Conservation (phyloP, 768 basidiomycete genomes). For the Lanmaoa rubissima region DNA sequence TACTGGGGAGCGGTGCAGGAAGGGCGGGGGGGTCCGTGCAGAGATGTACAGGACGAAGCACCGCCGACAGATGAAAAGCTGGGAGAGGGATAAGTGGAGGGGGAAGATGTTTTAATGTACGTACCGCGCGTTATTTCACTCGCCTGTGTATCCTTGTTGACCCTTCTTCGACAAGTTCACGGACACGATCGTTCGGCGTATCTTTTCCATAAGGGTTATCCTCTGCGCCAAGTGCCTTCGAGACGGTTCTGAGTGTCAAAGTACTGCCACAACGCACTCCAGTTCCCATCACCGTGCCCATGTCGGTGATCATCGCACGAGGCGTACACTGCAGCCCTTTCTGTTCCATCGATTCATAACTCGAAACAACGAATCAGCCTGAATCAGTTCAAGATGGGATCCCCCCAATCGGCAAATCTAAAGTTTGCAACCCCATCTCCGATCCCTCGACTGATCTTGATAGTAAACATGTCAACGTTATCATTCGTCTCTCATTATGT, state of each 20-base stretch:
- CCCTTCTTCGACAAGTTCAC: slow-evolving; percentile 17
- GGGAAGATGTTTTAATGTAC: slow-evolving; percentile 21
- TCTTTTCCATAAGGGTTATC: slow-evolving; percentile 28
- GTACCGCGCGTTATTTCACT: slow-evolving; percentile 15
- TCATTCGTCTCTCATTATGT: slow-evolving; percentile 28
- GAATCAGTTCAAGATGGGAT: slow-evolving; percentile 17
- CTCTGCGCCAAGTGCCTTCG: slow-evolving; percentile 27
- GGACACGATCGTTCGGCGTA: slow-evolving; percentile 28
- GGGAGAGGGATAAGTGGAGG: slow-evolving; percentile 7
- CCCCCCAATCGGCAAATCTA: slow-evolving; percentile 31
- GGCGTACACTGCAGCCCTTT: slow-evolving; percentile 1
- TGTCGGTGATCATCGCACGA: slow-evolving; percentile 30
- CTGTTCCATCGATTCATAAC: background rate
- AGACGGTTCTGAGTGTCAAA: slow-evolving; percentile 7
- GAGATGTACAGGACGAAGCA: slow-evolving; percentile 11
- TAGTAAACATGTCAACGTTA: slow-evolving; percentile 29
- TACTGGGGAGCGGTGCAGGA: slow-evolving; percentile 4
- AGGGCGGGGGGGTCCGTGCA: background rate
- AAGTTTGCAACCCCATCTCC: slow-evolving; percentile 32
- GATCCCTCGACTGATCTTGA: slow-evolving; percentile 31
- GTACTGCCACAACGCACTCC: slow-evolving; percentile 24
- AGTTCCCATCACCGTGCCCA: slow-evolving; percentile 13
- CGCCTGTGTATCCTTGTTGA: slow-evolving; percentile 33
- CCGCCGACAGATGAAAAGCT: slow-evolving; percentile 14
- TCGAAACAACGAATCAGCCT: background rate